Evolutionary conservation across 164 flowering plant species (phyloP).

Genomic region (Annona squamosa): DNA sequence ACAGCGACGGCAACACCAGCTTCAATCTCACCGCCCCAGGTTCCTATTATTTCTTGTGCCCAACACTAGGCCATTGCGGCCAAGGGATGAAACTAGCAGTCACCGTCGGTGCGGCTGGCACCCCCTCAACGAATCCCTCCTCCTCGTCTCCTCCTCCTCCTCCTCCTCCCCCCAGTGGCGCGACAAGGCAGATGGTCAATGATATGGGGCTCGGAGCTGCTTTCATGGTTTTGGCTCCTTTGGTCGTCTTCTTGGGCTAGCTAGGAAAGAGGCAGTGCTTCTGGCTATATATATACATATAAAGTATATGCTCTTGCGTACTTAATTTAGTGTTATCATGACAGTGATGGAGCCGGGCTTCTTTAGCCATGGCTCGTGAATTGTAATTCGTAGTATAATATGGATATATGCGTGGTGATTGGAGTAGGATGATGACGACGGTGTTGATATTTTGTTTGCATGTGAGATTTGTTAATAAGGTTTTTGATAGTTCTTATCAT

Average conservation of each 20-base stretch:
- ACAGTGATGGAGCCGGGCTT: no score
- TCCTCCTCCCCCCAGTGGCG: constrained; percentile 10
- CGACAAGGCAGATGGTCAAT: constrained; percentile 5
- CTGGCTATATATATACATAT: not conserved
- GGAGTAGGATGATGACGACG: no score
- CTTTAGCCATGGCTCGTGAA: no score
- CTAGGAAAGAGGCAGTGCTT: constrained; percentile 60
- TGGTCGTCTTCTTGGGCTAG: constrained; percentile 33
- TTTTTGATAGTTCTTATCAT: no score
- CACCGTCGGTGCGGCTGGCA: constrained; percentile 1
- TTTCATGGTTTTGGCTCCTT: constrained; percentile 19
- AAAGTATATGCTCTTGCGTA: no score
- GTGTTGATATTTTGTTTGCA: no score
- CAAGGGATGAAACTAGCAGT: constrained; percentile 22
- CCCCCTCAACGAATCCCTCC: not conserved
- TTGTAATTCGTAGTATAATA: no score
- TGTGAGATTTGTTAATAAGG: no score
- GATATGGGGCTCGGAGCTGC: constrained; percentile 20
- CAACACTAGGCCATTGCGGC: constrained; percentile 13
- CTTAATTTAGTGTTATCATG: no score
- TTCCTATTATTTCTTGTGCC: constrained; percentile 15
- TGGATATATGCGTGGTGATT: no score
- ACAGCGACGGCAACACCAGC: constrained; percentile 6
- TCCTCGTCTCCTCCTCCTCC: not conserved
- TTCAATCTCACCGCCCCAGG: constrained; percentile 11